These are phyloP conservation scores for Stramenopiles sp. DNA, from an alignment of 352 stramenopile species.

Conservation along the genomic window DNA sequence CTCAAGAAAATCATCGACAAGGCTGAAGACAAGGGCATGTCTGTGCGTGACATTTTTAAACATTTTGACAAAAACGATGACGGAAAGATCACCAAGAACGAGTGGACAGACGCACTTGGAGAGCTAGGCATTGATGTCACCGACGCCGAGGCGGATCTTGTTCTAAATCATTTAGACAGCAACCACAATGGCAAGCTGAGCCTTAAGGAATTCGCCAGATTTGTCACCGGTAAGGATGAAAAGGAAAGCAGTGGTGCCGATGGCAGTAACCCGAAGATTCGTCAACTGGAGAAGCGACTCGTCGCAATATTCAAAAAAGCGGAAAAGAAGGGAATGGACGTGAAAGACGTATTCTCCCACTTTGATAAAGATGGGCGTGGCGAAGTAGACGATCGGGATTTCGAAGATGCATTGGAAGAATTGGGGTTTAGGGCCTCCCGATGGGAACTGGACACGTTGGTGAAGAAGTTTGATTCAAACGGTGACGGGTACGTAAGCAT, in stretches of 20 bases:
- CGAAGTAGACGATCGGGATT: conserved; percentile 34
- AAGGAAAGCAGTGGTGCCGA: too few relatives aligned
- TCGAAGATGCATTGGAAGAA: conserved; percentile 31
- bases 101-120: conserved; percentile 23
- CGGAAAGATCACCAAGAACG: conserved; percentile 31
- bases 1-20: conserved; percentile 31
- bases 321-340: conserved; percentile 17
- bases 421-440: conserved; percentile 25
- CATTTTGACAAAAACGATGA: conserved; percentile 60
- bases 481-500: conserved; percentile 18
- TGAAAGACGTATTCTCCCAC: conserved; percentile 26
- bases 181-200: background rate
- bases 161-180: background rate
- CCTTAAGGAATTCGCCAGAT: background rate
- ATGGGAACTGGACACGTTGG: conserved; percentile 18
- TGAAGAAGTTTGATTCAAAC: conserved; percentile 25
- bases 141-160: background rate
- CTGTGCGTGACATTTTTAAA: conserved; percentile 39
- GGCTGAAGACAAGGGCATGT: conserved; percentile 32
- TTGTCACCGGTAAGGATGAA: background rate
- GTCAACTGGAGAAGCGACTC: conserved; percentile 9
- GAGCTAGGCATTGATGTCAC: conserved; percentile 25
- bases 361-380: conserved; percentile 32
- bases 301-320: conserved; percentile 23
- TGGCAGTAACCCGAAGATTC: background rate